Conservation (phyloP, 805 yeast genomes). For the Lipomyces starkeyi region DNA sequence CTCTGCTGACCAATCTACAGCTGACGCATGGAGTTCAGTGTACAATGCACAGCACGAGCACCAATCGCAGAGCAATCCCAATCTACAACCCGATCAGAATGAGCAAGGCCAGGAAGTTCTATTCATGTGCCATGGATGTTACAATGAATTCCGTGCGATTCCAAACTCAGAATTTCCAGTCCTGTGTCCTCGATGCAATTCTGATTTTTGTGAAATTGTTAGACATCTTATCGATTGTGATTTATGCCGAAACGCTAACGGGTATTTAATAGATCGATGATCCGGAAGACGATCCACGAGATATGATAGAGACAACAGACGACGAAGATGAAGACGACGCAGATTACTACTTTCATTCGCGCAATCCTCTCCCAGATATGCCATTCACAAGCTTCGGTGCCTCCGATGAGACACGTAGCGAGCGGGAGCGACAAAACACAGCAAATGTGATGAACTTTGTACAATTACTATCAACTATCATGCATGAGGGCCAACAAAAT, state of each 20-base stretch:
- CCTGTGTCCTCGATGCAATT: conserved; percentile 33
- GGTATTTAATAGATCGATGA: conserved; percentile 5
- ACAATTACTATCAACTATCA: conserved; percentile 19
- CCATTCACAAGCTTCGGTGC: conserved; percentile 4
- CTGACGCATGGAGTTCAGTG: not conserved
- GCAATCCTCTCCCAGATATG: not conserved
- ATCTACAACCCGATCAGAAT: not conserved
- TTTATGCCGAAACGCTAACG: not conserved
- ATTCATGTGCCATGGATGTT: conserved; percentile 34
- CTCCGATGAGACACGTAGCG: not conserved
- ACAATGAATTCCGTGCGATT: conserved; percentile 22
- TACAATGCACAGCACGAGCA: conserved; percentile 1
- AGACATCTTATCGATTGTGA: not conserved
- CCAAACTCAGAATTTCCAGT: conserved; percentile 27
- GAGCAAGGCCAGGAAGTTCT: not conserved
- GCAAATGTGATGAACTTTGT: conserved; percentile 24
- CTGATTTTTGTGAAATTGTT: conserved; percentile 38
- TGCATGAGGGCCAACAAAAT: conserved; percentile 11
- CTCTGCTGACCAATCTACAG: conserved; percentile 2
- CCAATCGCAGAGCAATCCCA: not conserved
- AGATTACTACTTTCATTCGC: conserved; percentile 34
- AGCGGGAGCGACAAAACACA: conserved; percentile 17
- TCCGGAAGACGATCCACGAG: conserved; percentile 12
- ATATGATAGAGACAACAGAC: conserved; percentile 27
- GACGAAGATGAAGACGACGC: conserved; percentile 55